Conservation (phyloP, 805 yeast species). For the Metschnikowia anglica region DNA sequence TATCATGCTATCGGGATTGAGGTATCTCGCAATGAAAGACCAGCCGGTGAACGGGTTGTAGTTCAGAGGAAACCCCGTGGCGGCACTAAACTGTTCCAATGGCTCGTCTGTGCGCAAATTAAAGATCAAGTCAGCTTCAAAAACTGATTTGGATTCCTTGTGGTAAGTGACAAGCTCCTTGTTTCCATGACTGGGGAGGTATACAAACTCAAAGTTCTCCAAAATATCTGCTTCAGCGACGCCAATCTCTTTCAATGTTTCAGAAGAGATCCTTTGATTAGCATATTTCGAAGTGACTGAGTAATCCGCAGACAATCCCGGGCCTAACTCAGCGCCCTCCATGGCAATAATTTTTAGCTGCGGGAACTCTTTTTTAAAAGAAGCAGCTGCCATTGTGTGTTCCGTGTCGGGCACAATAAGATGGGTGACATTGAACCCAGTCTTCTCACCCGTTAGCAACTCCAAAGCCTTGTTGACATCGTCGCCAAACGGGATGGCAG, state of each 20-base stretch:
- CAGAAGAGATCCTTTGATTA: constrained; percentile 30
- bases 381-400: constrained; percentile 61
- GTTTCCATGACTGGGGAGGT: constrained; percentile 56
- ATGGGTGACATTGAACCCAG: constrained; percentile 42
- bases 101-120: constrained; percentile 46
- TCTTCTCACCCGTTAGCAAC: constrained; percentile 29
- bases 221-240: constrained; percentile 39
- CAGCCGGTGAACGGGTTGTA: constrained; percentile 46
- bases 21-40: constrained; percentile 38
- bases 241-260: constrained; percentile 30
- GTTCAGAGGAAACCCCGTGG: constrained; percentile 44
- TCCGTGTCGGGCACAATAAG: constrained; percentile 62
- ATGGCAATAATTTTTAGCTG: constrained; percentile 53
- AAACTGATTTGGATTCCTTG: constrained; percentile 45
- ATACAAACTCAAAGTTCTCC: constrained; percentile 52
- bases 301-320: constrained; percentile 39
- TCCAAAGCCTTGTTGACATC: constrained; percentile 43
- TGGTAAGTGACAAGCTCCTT: constrained; percentile 57
- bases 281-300: constrained; percentile 35
- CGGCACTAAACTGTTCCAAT: constrained; percentile 44
- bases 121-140: constrained; percentile 62
- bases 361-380: constrained; percentile 52
- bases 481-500: constrained; percentile 55
- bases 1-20: constrained; percentile 41
- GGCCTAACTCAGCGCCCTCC: constrained; percentile 37